Percentiles rank a stretch among this genome's conserved stretches.
phyloP scores from a whole-genome alignment of 805 yeast genomes.

The Candida pseudofarinosa region DNA sequence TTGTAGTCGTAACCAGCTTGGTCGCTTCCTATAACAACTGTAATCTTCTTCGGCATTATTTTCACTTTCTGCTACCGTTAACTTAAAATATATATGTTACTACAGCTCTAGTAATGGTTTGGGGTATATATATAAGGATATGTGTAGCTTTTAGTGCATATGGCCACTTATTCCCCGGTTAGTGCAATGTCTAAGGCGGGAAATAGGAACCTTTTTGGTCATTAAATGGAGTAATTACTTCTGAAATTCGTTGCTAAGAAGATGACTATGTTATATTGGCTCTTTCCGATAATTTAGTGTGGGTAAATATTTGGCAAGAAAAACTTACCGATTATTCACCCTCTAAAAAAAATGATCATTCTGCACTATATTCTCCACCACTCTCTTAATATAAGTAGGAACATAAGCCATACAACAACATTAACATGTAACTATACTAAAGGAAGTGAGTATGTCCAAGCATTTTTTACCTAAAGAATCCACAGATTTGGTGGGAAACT shows the following conservation, averaged over 20 bases:
- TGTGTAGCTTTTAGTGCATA: no score
- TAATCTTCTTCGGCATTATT: slow-evolving; percentile 8
- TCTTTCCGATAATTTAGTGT: background rate
- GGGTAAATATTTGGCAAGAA: background rate
- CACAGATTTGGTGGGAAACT: slow-evolving; percentile 30
- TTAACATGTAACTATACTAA: background rate
- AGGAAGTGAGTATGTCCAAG: slow-evolving; percentile 14
- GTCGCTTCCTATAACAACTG: slow-evolving; percentile 39
- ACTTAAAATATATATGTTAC: no score
- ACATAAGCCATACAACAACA: background rate
- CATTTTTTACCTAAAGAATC: slow-evolving; percentile 38
- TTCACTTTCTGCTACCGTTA: background rate
- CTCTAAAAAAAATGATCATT: background rate
- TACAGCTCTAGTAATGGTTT: no score
- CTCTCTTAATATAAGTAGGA: background rate
- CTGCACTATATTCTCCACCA: background rate
- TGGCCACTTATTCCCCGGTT: no score
- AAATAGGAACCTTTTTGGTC: no score
- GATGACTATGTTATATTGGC: background rate
- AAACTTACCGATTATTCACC: slow-evolving; percentile 1
- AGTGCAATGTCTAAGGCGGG: no score
- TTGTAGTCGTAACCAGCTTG: slow-evolving; percentile 45
- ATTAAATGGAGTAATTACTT: no score
- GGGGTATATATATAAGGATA: no score
- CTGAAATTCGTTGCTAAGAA: background rate